Percentiles rank a stretch among this genome's conserved stretches.
Conservation (phyloP, 208 protist species). For the Crithidia mellificae region DNA sequence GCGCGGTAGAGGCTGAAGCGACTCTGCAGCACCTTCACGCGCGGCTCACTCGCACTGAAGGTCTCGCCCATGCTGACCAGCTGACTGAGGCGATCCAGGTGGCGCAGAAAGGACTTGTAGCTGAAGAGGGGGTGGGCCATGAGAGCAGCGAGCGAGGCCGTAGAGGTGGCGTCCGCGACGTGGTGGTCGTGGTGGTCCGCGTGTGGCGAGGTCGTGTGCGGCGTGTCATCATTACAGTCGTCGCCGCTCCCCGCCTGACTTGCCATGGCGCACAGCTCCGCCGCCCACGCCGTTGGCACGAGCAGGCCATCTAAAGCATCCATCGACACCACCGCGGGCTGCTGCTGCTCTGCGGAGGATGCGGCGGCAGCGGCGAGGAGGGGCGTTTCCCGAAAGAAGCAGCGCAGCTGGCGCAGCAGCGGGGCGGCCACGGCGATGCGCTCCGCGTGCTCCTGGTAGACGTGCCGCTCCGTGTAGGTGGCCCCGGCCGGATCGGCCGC, state of each 20-base stretch:
- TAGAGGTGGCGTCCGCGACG: background rate
- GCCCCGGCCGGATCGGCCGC: background rate
- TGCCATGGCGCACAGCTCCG: background rate
- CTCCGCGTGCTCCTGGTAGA: constrained; percentile 25
- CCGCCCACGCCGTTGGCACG: constrained; percentile 11
- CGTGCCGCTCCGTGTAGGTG: constrained; percentile 31
- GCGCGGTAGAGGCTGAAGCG: constrained; percentile 68
- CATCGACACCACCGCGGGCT: constrained; percentile 6
- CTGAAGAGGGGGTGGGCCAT: constrained; percentile 32
- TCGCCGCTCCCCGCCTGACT: background rate
- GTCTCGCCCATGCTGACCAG: constrained; percentile 43
- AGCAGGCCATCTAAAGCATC: constrained; percentile 25
- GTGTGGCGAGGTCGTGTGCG: too few relatives aligned
- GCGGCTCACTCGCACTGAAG: constrained; percentile 79
- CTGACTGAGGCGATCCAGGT: constrained; percentile 42
- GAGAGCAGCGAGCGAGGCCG: background rate
- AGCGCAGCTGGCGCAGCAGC: constrained; percentile 6
- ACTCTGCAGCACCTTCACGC: constrained; percentile 71
- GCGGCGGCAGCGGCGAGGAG: background rate
- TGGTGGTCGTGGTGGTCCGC: too few relatives aligned
- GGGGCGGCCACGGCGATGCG: constrained; percentile 13
- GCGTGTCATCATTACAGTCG: too few relatives aligned
- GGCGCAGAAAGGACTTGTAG: constrained; percentile 47
- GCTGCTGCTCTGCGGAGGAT: background rate
- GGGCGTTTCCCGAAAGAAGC: constrained; percentile 19